Evolutionary conservation across 2,329 filamentous ascomycete genomes (phyloP), one percentile per base, ranked within the genome.

Genomic region (Colletotrichum simmondsii): DNA sequence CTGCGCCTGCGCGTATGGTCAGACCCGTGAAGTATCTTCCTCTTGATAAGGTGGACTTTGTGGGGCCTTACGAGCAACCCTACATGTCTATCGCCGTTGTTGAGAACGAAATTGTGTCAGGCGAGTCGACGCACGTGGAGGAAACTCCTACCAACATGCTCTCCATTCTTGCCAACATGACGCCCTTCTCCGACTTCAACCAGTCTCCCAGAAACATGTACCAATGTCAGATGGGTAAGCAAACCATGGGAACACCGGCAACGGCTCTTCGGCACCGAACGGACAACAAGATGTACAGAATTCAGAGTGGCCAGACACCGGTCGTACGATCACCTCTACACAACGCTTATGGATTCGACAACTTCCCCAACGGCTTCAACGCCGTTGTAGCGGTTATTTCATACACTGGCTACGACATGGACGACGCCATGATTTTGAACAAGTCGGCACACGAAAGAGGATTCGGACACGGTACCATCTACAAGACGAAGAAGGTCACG

Each of bases 171-270:
- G 97, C 97, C 78, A 98, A 98, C 84, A 97, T 98, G 93, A 99
- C 97, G 0, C 97, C 97, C 4, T 99, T 99, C 85, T 98, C 96
- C 59, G 95, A 99, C 81, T 98, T 98, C 85, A 99, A 99, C 84
- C 97, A 99, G 83, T 98, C 95, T 16, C 97, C 97, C 1, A 90
- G 97, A 89, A 99, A 99, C 85, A 98, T 98, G 96, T 99, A 98
- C 82, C 94, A 97, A 81, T 98, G 95, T 85, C 97, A 98, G 87
- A 98, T 98, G 97, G 95, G 95, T 85, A 99, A 99, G 83, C 97
- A 99, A 86, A 95, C 96, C 0, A 99, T 99, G 97, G 97, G 97
- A 82, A 98, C 97, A 28, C 95, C 96, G 4, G 95, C 93, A 71
- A 94, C 95, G 8, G 93, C 96, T 2, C 87, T 96, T 75, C 89